Evolutionary conservation across 768 basidiomycete genomes (phyloP), one percentile per base, ranked within the genome.

Genomic region (Psilocybe sp.): DNA sequence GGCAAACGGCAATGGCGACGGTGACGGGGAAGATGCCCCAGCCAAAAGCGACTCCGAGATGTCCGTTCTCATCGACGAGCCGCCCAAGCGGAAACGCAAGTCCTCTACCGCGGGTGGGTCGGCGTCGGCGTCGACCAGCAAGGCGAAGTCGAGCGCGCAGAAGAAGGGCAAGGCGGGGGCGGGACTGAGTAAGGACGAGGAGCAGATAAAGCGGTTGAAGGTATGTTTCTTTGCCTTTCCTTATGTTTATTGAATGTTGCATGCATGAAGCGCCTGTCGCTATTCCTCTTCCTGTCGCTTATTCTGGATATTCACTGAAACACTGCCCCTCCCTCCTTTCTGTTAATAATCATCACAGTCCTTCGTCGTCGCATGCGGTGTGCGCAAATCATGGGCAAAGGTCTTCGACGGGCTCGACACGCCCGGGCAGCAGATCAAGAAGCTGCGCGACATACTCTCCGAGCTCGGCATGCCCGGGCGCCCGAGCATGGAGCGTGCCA

Each of bases 381-480:
- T 87, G 14, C 82, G 88, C 50, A 91, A 85, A 64, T 70, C 79
- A 5, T 93, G 90, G 90, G 74, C 78, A 8, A 89, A 81, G 61
- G 78, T 89, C 49, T 86, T 92, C 57, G 68, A 81, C 56, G 84
- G 74, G 48, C 60, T 81, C 35, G 76, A 80, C 38, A 72, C 69
- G 8, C 74, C 84, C 0, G 73, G 72, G 1, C 77, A 82, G 42
- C 88, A 92, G 59, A 84, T 91, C 31, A 69, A 69, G 44, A 81
- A 78, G 36, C 73, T 92, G 32, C 82, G 79, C 49, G 71, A 77
- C 50, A 84, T 87, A 11, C 73, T 93, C 7, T 60, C 71, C 19
- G 86, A 84, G 4, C 73, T 93, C 28, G 92, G 92, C 1, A 95
- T 94, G 90, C 79, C 73, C 0, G 88, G 89, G 1, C 78, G 85